These are phyloP conservation scores for Cryphonectria naterciae DNA, from an alignment of 2,329 filamentous ascomycete species.

Conservation along the genomic window DNA sequence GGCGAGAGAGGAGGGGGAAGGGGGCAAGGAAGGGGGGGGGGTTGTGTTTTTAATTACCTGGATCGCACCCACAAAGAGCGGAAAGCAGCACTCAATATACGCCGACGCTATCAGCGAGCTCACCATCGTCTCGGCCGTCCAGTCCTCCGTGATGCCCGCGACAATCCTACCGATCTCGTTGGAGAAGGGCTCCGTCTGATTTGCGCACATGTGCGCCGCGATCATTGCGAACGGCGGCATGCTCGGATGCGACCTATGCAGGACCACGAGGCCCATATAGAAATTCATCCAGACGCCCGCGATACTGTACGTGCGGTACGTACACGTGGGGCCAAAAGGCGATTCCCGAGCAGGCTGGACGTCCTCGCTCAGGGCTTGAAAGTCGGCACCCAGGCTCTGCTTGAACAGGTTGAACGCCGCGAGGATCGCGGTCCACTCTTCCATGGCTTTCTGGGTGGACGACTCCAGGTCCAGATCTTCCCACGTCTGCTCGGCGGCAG, in stretches of 20 bases:
- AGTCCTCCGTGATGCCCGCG: conserved; percentile 68
- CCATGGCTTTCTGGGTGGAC: conserved; percentile 69
- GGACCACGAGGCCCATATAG: conserved; percentile 80
- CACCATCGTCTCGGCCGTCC: conserved; percentile 58
- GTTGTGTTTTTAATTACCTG: conserved; percentile 51
- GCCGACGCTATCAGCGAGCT: conserved; percentile 80
- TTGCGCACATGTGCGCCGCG: conserved; percentile 77
- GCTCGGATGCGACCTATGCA: conserved; percentile 80
- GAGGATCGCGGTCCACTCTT: conserved; percentile 79
- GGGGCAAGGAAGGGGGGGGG: conserved; percentile 44
- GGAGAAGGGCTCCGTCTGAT: conserved; percentile 71
- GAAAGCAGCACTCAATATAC: conserved; percentile 80
- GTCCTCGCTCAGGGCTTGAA: conserved; percentile 74
- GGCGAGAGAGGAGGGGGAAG: conserved; percentile 40
- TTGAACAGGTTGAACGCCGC: conserved; percentile 71
- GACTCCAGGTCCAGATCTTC: conserved; percentile 64
- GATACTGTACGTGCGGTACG: conserved; percentile 86
- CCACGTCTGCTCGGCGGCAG: conserved; percentile 41
- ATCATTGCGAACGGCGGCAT: conserved; percentile 93
- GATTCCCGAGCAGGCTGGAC: conserved; percentile 64
- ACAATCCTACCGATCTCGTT: conserved; percentile 79
- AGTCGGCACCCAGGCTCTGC: conserved; percentile 71
- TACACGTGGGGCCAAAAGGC: conserved; percentile 80
- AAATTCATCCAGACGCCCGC: conserved; percentile 87
- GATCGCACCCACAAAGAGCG: conserved; percentile 84